phyloP scores from a whole-genome alignment of 768 basidiomycete genomes.

The Psilocybe sp. region DNA sequence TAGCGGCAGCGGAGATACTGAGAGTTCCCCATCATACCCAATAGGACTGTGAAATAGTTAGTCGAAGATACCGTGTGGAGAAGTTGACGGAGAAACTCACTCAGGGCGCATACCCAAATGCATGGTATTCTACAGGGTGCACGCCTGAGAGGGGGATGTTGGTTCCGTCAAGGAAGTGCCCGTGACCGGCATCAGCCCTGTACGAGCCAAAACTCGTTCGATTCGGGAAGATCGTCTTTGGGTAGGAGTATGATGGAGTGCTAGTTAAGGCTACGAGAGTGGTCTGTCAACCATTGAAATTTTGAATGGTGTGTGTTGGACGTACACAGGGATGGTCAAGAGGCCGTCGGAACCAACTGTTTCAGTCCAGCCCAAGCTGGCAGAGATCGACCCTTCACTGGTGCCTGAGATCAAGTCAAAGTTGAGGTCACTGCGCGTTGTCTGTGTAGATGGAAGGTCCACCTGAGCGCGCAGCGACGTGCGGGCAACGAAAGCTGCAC shows the following conservation, averaged over 20 bases:
- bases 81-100: slow-evolving; percentile 20
- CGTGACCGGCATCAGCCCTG: slow-evolving; percentile 46
- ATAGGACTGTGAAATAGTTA: slow-evolving; percentile 31
- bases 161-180: slow-evolving; percentile 45
- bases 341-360: slow-evolving; percentile 42
- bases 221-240: slow-evolving; percentile 39
- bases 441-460: slow-evolving; percentile 43
- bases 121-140: slow-evolving; percentile 47
- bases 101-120: slow-evolving; percentile 57
- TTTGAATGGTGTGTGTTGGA: neutral
- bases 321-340: slow-evolving; percentile 50
- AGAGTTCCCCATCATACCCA: slow-evolving; percentile 49
- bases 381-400: slow-evolving; percentile 41
- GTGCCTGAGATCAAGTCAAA: slow-evolving; percentile 39
- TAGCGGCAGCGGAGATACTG: slow-evolving; percentile 37
- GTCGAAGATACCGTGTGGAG: neutral
- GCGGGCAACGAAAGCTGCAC: slow-evolving; percentile 18
- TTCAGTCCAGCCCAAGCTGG: slow-evolving; percentile 45
- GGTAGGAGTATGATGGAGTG: slow-evolving; percentile 49
- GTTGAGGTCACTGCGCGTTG: slow-evolving; percentile 32
- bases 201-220: slow-evolving; percentile 45
- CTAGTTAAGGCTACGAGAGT: slow-evolving; percentile 47
- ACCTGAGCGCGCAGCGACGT: slow-evolving; percentile 20
- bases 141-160: slow-evolving; percentile 37
- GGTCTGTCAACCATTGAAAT: neutral